Evolutionary conservation across 2,329 filamentous ascomycete genomes (phyloP).

Genomic region (Hypoxylon sp.): DNA sequence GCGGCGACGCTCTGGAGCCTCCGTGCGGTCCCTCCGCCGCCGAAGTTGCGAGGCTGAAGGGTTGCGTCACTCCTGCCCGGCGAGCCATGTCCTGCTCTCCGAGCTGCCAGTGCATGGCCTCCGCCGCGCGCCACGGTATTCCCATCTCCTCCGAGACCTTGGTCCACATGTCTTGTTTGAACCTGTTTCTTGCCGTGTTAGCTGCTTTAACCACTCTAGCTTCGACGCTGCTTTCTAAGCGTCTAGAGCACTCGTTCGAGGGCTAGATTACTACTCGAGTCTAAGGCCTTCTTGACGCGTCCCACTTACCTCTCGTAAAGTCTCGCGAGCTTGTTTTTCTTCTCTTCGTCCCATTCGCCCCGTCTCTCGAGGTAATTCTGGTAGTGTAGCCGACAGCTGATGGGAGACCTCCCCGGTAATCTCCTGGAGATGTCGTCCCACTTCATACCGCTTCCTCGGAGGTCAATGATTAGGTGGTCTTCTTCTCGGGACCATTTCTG

Average conservation of each 20-base stretch:
- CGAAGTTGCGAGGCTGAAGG: slow-evolving; percentile 78
- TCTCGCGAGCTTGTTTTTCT: slow-evolving; percentile 94
- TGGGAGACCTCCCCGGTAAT: slow-evolving; percentile 89
- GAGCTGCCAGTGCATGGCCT: slow-evolving; percentile 98
- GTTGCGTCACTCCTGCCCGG: slow-evolving; percentile 83
- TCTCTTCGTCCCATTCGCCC: slow-evolving; percentile 96
- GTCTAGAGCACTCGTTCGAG: slow-evolving; percentile 1
- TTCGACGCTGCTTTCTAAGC: slow-evolving; percentile 2
- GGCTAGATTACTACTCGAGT: not conserved
- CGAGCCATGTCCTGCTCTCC: slow-evolving; percentile 94
- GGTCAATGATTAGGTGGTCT: slow-evolving; percentile 91
- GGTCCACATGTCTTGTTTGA: slow-evolving; percentile 98
- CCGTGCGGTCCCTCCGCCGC: slow-evolving; percentile 60
- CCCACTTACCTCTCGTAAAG: slow-evolving; percentile 88
- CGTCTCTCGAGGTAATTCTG: slow-evolving; percentile 96
- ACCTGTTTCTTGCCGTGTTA: slow-evolving; percentile 66
- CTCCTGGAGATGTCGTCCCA: slow-evolving; percentile 98
- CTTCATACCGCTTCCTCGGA: slow-evolving; percentile 93
- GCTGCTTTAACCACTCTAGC: slow-evolving; percentile 29
- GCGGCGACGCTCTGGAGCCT: slow-evolving; percentile 55
- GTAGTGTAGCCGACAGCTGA: slow-evolving; percentile 94
- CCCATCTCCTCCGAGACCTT: slow-evolving; percentile 95
- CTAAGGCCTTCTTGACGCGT: not conserved
- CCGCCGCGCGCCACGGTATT: slow-evolving; percentile 93
- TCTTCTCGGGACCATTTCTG: slow-evolving; percentile 97